phyloP scores from a whole-genome alignment of 2,329 filamentous ascomycete genomes.

The Metarhizium rileyi region DNA sequence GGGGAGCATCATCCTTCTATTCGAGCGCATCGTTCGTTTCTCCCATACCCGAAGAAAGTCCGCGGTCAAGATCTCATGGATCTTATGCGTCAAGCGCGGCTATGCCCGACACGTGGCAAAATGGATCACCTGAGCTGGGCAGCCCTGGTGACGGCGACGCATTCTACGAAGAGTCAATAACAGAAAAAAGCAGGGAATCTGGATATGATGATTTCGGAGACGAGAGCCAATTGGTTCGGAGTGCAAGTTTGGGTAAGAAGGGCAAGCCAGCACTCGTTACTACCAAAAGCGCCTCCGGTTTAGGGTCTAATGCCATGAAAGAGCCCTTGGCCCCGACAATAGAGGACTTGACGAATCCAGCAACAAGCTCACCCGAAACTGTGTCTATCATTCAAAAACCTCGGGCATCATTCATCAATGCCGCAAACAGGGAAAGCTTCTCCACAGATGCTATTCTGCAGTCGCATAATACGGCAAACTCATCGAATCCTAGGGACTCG shows the following conservation, averaged over 20 bases:
- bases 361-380: constrained; percentile 36
- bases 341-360: constrained; percentile 36
- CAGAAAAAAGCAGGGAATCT: constrained; percentile 33
- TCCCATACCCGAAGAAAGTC: constrained; percentile 65
- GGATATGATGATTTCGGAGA: constrained; percentile 39
- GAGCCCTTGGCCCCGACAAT: constrained; percentile 29
- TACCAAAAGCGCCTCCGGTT: constrained; percentile 14
- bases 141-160: constrained; percentile 39
- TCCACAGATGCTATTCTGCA: constrained; percentile 39
- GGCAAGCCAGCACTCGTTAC: constrained; percentile 48
- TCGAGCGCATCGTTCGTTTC: constrained; percentile 59
- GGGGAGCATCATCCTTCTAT: constrained; percentile 55
- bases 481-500: constrained; percentile 29
- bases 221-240: constrained; percentile 48
- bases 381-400: constrained; percentile 20
- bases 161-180: constrained; percentile 39
- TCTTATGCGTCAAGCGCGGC: constrained; percentile 65
- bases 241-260: constrained; percentile 51
- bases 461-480: constrained; percentile 39
- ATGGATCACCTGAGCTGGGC: constrained; percentile 29
- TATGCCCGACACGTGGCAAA: constrained; percentile 60
- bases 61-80: constrained; percentile 44
- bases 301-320: constrained; percentile 17
- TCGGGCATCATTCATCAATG: constrained; percentile 9
- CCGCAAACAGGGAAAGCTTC: constrained; percentile 13